Evolutionary conservation across 2,329 filamentous ascomycete species (phyloP).

Genomic region (Simplicillium sp.): DNA sequence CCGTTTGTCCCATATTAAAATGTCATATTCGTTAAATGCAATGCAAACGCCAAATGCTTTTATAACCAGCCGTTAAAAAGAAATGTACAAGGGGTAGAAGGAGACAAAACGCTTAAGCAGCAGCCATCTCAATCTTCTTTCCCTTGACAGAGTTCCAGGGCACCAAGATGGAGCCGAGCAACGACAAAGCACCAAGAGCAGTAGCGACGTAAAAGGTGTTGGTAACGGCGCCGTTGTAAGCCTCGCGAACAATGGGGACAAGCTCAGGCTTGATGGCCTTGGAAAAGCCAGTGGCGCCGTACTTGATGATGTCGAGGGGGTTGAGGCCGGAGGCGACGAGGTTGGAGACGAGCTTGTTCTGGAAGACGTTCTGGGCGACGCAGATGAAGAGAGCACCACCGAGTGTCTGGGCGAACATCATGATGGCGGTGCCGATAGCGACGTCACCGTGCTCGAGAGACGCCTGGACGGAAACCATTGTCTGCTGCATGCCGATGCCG

Average conservation of each 20-base stretch:
- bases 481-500: constrained; percentile 32
- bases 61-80: background rate
- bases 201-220: constrained; percentile 31
- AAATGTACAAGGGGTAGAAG: background rate
- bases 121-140: constrained; percentile 30
- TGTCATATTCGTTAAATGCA: too few species aligned
- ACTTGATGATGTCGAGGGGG: constrained; percentile 18
- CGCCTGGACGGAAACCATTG: constrained; percentile 34
- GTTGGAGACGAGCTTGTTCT: constrained; percentile 30
- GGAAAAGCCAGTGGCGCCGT: constrained; percentile 28
- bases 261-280: constrained; percentile 16
- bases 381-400: constrained; percentile 40
- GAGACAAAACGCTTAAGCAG: constrained; percentile 8
- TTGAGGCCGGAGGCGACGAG: constrained; percentile 24
- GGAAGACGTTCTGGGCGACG: constrained; percentile 41
- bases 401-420: constrained; percentile 34
- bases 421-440: constrained; percentile 34
- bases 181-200: constrained; percentile 32
- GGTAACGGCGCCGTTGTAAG: constrained; percentile 35
- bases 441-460: constrained; percentile 31
- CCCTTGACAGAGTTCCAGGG: constrained; percentile 50
- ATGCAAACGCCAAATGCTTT: too few species aligned
- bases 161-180: constrained; percentile 31
- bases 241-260: constrained; percentile 23
- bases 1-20: too few species aligned